Base-by-base conservation (phyloP, 164 flowering plant genomes). In the Litsea cubeba region DNA sequence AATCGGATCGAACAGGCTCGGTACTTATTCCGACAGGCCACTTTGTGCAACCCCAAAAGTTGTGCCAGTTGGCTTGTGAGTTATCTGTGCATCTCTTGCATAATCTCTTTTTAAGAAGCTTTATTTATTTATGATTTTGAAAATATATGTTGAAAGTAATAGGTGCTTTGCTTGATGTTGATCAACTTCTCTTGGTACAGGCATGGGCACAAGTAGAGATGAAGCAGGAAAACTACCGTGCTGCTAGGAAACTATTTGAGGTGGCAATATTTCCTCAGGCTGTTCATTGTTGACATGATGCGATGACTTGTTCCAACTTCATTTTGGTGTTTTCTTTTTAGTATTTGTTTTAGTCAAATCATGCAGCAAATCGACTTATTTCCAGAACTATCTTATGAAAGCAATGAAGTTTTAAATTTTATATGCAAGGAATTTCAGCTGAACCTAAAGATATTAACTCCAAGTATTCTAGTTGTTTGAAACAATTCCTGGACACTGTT, bases 61-160 rank as follows among this genome's bases (percentile, higher is more conserved):
- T 93, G 98, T 81, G 97, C 99, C 58, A 90, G 99, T 79, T 95
- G 99, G 99, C 93, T 95, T 69, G 99, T 95, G 84, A 87, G 99
- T 84, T 60, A 60, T 78, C 7, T 15, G 49, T 65, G 14, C 58
- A 23, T 71, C 50, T 76, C 25, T 65, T 58, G 3, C 23, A 20
- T 14, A 23, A 49, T 67, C 14, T 71, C 63, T 71, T 35, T 3
- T 15, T 7, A 17, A 66, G 60, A 49, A 12, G 10, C 46, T 65
- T 1, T 18, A 10, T 54, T 40, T 76, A 35, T 14, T 40, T 40
- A 50, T 71, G 75, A 26, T 35, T 74, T 22, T 51, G 65, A 46
- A 50, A 65, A 24, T 25, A 18, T 50, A 28, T 25, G 12, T 68
- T 11, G 50, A n/a, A 68, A 18, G 1, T 58, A 23, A 68, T 50